Evolutionary conservation across 306 rosid species (phyloP).

Genomic region (Corylus americana): DNA sequence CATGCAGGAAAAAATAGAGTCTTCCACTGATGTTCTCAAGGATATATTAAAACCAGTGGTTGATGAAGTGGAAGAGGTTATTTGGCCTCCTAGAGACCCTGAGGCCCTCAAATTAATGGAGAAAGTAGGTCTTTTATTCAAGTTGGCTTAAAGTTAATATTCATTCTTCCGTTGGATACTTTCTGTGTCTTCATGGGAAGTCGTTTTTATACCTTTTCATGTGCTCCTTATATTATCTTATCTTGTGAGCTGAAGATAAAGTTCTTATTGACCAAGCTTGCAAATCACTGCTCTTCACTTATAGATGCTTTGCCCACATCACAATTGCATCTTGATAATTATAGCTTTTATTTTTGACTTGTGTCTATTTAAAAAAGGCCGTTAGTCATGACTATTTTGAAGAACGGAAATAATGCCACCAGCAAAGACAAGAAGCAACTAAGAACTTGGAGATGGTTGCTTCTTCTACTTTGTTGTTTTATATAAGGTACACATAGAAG

Average conservation of each 20-base stretch:
- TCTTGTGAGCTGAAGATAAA: neutral
- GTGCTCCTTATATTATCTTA: neutral
- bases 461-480: neutral
- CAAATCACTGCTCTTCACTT: neutral
- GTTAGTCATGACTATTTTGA: neutral
- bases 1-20: slow-evolving; percentile 83
- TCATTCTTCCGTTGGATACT: neutral
- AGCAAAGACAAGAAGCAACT: neutral
- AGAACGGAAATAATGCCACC: neutral
- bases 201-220: neutral
- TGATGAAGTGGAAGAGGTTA: slow-evolving; percentile 72
- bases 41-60: slow-evolving; percentile 75
- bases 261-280: neutral
- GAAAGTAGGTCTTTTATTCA: slow-evolving; percentile 42
- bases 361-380: neutral
- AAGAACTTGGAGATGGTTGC: slow-evolving; percentile 1
- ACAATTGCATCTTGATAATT: neutral
- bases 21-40: slow-evolving; percentile 84
- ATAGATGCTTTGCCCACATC: neutral
- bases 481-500: neutral
- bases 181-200: neutral
- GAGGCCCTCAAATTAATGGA: slow-evolving; percentile 68
- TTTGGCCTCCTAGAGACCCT: slow-evolving; percentile 91
- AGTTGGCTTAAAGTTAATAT: neutral
- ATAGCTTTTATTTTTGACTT: neutral